Percentiles rank a stretch among this genome's conserved stretches.
Evolutionary conservation across 1,284 basidiomycete species (phyloP).

Genomic region (Heterobasidion irregulare): DNA sequence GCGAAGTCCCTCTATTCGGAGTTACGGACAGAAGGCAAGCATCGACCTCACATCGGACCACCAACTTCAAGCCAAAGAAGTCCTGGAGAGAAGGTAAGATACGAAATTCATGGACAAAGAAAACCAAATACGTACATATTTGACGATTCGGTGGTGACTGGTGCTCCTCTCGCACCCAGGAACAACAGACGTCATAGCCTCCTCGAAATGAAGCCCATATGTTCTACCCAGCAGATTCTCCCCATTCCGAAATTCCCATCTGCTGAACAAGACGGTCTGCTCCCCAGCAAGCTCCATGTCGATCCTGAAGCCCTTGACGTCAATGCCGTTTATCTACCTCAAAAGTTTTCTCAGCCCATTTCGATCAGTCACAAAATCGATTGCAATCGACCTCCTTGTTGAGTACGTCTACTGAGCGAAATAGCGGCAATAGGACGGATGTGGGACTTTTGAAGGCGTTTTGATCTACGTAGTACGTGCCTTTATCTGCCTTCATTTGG

Average conservation of each 20-base stretch:
- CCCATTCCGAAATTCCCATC: constrained; percentile 32
- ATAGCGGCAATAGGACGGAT: constrained; percentile 35
- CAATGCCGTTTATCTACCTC: constrained; percentile 29
- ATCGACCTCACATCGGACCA: constrained; percentile 25
- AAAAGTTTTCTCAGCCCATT: constrained; percentile 41
- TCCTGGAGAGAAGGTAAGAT: constrained; percentile 9
- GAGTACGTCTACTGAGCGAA: constrained; percentile 37
- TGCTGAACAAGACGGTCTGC: constrained; percentile 42
- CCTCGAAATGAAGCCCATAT: constrained; percentile 40
- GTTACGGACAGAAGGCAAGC: constrained; percentile 13
- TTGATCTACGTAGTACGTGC: constrained; percentile 37
- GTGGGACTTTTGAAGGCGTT: constrained; percentile 36
- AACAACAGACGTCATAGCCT: constrained; percentile 25
- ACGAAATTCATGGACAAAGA: background rate
- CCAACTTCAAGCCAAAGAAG: constrained; percentile 20
- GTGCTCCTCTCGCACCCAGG: constrained; percentile 3
- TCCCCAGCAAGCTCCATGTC: constrained; percentile 30
- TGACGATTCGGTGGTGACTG: constrained; percentile 4
- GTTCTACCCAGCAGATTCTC: constrained; percentile 24
- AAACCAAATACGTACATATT: constrained; percentile 3
- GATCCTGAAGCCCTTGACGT: constrained; percentile 1
- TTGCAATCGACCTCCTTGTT: constrained; percentile 24
- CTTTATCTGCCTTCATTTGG: constrained; percentile 38
- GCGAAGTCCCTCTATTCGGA: background rate
- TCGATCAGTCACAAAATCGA: constrained; percentile 44